Conservation (phyloP, 306 rosid species). For the Vigna angularis region DNA sequence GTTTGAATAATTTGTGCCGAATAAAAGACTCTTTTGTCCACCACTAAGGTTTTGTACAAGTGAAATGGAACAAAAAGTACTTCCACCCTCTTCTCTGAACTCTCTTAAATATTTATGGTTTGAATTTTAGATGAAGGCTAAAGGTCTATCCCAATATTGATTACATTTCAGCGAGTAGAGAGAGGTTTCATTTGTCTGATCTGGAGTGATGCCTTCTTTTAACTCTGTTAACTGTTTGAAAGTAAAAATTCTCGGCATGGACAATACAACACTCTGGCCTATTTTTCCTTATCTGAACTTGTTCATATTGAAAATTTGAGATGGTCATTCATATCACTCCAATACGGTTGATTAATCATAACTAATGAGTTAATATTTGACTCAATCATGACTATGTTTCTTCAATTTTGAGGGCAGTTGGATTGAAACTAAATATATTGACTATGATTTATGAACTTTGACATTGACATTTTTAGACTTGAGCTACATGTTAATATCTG, state of each 20-base stretch:
- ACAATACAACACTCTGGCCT: too few species aligned
- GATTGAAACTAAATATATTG: neutral
- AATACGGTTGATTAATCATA: neutral
- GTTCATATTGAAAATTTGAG: neutral
- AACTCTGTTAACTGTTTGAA: too few species aligned
- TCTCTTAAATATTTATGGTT: conserved; percentile 14
- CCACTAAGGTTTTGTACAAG: neutral
- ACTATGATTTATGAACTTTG: neutral
- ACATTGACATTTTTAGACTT: conserved; percentile 11
- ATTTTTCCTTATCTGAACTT: too few species aligned
- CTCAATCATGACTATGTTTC: neutral
- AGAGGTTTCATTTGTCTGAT: too few species aligned
- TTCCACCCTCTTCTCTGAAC: conserved; percentile 23
- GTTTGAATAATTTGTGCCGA: conserved; percentile 15
- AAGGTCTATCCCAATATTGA: too few species aligned
- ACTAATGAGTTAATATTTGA: neutral
- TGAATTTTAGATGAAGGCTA: neutral
- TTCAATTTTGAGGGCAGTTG: neutral
- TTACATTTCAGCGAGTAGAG: too few species aligned
- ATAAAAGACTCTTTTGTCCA: neutral
- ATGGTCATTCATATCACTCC: neutral
- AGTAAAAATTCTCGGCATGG: too few species aligned
- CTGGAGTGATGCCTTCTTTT: too few species aligned
- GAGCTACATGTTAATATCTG: neutral
- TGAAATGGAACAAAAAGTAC: neutral